Evolutionary conservation across 192 early-diverging fungal genomes (phyloP).

Genomic region (Backusella tuberculispora): DNA sequence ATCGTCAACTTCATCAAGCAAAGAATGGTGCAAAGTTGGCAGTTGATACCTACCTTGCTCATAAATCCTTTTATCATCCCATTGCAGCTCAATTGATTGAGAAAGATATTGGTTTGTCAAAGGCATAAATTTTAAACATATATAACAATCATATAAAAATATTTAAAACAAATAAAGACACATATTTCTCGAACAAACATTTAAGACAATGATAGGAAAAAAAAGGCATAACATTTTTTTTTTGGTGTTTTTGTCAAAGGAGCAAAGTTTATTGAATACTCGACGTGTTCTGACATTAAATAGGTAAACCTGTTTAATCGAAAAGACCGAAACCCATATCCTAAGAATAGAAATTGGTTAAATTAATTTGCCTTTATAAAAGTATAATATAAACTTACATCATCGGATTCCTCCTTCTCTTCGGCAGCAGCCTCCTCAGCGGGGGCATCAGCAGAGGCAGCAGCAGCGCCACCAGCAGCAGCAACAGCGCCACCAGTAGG

Average conservation of each 20-base stretch:
- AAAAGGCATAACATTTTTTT: background rate
- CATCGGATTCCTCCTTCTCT: slow-evolving; percentile 89
- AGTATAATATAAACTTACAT: slow-evolving; percentile 45
- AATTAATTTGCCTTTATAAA: background rate
- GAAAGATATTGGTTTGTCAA: slow-evolving; percentile 72
- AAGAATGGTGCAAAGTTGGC: slow-evolving; percentile 79
- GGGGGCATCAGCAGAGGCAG: slow-evolving; percentile 35
- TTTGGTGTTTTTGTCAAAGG: slow-evolving; percentile 15
- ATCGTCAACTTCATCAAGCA: slow-evolving; percentile 67
- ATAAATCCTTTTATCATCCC: slow-evolving; percentile 90
- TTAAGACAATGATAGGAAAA: background rate
- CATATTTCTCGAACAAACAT: slow-evolving; percentile 3
- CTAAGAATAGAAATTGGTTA: slow-evolving; percentile 21
- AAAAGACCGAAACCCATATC: slow-evolving; percentile 98
- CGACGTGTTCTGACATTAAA: slow-evolving; percentile 11
- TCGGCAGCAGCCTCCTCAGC: slow-evolving; percentile 83
- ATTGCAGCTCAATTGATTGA: slow-evolving; percentile 90
- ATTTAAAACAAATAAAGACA: background rate
- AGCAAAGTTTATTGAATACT: slow-evolving; percentile 25
- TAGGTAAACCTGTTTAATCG: slow-evolving; percentile 68
- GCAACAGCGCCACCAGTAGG: slow-evolving; percentile 89
- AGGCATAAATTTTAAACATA: background rate
- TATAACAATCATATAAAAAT: background rate
- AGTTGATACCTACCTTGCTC: slow-evolving; percentile 73
- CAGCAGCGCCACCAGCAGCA: slow-evolving; percentile 65